Evolutionary conservation across 2,329 filamentous ascomycete species (phyloP).

Genomic region (Fusarium miscanthi): DNA sequence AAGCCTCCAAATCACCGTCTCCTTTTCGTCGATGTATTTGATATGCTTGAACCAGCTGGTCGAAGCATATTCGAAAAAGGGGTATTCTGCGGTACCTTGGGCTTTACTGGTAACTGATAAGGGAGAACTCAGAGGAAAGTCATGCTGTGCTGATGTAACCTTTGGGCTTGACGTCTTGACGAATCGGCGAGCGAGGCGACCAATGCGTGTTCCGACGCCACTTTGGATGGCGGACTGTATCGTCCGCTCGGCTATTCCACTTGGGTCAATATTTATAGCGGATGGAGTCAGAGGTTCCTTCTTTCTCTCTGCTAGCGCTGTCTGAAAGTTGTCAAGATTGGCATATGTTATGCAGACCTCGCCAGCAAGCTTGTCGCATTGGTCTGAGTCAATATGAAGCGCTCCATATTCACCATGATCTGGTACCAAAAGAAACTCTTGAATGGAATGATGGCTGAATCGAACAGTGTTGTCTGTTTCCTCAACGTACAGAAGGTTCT

Average conservation of each 20-base stretch:
- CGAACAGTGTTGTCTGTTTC: conserved; percentile 17
- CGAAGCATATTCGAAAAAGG: background rate
- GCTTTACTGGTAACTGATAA: accelerated
- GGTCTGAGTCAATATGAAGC: background rate
- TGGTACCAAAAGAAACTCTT: background rate
- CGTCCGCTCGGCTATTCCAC: background rate
- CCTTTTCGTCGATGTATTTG: accelerated
- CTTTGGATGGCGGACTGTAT: background rate
- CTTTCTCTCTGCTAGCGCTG: background rate
- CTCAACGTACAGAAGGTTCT: conserved; percentile 19
- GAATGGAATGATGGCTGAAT: conserved; percentile 33
- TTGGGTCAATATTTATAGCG: background rate
- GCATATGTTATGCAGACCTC: conserved; percentile 16
- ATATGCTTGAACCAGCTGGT: background rate
- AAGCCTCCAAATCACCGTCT: background rate
- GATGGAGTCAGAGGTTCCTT: accelerated
- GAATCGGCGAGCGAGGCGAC: background rate
- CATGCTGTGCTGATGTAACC: accelerated
- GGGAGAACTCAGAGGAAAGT: accelerated
- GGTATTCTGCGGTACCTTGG: accelerated
- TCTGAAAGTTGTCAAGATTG: background rate
- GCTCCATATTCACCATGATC: background rate
- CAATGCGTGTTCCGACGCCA: background rate
- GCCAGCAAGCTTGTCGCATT: background rate
- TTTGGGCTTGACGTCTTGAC: background rate